Conservation (phyloP, 352 stramenopile species). For the Phytophthora podocarpi region DNA sequence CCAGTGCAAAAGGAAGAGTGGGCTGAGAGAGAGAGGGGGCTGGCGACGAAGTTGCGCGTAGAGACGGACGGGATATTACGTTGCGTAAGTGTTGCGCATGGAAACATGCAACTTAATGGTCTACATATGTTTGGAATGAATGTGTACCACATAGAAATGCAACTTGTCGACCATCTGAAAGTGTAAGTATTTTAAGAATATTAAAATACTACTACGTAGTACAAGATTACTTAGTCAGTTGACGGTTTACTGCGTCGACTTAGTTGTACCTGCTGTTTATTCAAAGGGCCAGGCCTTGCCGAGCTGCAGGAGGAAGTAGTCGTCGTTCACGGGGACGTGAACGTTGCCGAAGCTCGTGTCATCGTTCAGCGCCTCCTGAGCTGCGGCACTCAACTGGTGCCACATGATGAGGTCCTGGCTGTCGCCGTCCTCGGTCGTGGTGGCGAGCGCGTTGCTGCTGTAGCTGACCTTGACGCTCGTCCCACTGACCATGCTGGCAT, state of each 20-base stretch:
- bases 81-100: no score
- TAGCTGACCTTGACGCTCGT: constrained; percentile 20
- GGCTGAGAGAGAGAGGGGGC: neutral
- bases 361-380: constrained; percentile 33
- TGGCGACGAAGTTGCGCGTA: neutral
- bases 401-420: constrained; percentile 37
- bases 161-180: no score
- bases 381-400: constrained; percentile 24
- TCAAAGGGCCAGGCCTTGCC: constrained; percentile 9
- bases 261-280: no score
- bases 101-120: no score
- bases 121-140: no score
- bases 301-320: constrained; percentile 25
- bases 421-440: constrained; percentile 11
- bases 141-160: no score
- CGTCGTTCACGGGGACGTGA: constrained; percentile 29
- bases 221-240: no score
- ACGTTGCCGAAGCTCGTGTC: constrained; percentile 23
- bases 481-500: constrained; percentile 5
- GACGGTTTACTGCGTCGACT: no score
- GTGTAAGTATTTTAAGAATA: no score
- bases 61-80: no score
- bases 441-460: constrained; percentile 8
- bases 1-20: constrained; percentile 24
- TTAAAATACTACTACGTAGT: no score